Conservation (phyloP, 2,329 filamentous ascomycete genomes). For the Rhynchosporium graminicola region DNA sequence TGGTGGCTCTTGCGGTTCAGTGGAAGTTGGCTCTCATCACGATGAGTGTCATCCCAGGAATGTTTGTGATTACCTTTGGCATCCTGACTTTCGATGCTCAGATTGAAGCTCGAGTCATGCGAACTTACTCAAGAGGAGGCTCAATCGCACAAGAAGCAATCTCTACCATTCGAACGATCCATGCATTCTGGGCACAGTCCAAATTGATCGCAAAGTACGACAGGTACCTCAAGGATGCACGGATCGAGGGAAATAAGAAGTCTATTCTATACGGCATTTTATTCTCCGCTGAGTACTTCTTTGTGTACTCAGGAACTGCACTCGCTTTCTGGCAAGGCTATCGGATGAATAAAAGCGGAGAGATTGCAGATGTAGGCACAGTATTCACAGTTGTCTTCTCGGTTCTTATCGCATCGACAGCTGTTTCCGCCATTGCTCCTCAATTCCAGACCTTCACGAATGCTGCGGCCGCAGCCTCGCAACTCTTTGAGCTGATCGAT, state of each 20-base stretch:
- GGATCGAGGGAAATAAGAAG: constrained; percentile 46
- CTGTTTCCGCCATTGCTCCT: constrained; percentile 50
- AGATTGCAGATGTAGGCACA: constrained; percentile 48
- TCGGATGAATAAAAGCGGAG: constrained; percentile 47
- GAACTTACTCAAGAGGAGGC: constrained; percentile 46
- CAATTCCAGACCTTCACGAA: constrained; percentile 49
- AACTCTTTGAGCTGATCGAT: constrained; percentile 52
- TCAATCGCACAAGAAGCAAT: constrained; percentile 53
- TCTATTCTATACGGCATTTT: constrained; percentile 47
- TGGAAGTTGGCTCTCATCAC: constrained; percentile 43
- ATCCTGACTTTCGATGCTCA: constrained; percentile 47
- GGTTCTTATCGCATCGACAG: constrained; percentile 49
- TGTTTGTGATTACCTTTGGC: constrained; percentile 47
- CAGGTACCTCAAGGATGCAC: constrained; percentile 45
- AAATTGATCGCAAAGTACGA: constrained; percentile 48
- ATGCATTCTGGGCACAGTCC: constrained; percentile 52
- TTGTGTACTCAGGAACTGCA: constrained; percentile 50
- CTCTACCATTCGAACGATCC: constrained; percentile 50
- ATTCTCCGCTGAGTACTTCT: constrained; percentile 50
- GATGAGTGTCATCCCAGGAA: constrained; percentile 19
- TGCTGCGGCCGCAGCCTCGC: constrained; percentile 48
- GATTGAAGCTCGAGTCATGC: constrained; percentile 48
- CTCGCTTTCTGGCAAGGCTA: constrained; percentile 56
- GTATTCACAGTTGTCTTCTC: constrained; percentile 54
- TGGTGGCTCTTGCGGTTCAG: constrained; percentile 42